A percentile compares a stretch with the other conserved stretches of the same genome.
Evolutionary conservation across 768 basidiomycete species (phyloP).

Genomic region (Artomyces pyxidatus): DNA sequence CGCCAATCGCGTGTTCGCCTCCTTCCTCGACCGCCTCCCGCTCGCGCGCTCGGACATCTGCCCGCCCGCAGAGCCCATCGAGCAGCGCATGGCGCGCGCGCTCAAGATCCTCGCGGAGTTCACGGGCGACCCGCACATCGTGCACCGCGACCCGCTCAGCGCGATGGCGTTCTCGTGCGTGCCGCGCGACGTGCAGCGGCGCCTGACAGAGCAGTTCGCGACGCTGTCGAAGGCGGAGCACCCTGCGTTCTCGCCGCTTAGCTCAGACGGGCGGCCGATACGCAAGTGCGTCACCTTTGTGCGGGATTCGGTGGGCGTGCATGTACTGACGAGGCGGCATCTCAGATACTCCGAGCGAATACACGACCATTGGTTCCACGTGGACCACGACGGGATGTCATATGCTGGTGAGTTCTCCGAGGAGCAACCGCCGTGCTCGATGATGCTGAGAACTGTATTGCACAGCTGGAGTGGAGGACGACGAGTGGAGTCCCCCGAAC

Average conservation of each 20-base stretch:
- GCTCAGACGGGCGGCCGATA: constrained; percentile 9
- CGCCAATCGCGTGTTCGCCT: constrained; percentile 18
- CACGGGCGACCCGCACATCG: constrained; percentile 2
- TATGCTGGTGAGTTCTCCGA: constrained; percentile 9
- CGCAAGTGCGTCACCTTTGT: constrained; percentile 8
- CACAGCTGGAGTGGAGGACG: too few relatives aligned
- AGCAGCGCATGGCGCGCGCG: constrained; percentile 1
- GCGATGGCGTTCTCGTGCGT: constrained; percentile 16
- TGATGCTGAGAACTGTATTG: too few relatives aligned
- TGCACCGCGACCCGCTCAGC: constrained; percentile 2
- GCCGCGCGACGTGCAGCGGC: neutral
- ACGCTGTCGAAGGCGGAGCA: constrained; percentile 8
- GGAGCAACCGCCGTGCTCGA: too few relatives aligned
- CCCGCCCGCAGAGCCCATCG: neutral
- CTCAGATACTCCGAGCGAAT: constrained; percentile 14
- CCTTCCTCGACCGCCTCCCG: constrained; percentile 15
- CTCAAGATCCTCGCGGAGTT: constrained; percentile 7
- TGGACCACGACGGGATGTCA: constrained; percentile 12
- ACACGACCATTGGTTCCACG: constrained; percentile 14
- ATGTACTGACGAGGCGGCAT: neutral
- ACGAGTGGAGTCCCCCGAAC: too few relatives aligned
- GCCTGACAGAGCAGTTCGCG: neutral
- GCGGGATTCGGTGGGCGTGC: neutral
- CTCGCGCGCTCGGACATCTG: constrained; percentile 2
- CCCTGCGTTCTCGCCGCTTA: constrained; percentile 12